Base-by-base conservation (phyloP, 257 asterid genomes). In the Nicotiana noctiflora region DNA sequence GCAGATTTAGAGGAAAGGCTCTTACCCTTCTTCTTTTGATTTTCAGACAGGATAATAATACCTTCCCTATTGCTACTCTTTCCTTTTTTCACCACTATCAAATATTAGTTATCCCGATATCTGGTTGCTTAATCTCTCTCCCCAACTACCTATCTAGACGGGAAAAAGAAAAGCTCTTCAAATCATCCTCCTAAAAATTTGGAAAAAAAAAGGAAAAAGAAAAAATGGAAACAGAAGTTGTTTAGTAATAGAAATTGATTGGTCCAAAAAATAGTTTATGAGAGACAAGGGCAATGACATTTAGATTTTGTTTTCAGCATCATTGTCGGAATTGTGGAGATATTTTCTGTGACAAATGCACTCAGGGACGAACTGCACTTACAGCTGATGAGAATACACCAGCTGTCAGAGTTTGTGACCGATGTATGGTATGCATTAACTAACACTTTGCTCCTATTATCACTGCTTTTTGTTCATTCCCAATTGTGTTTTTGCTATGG, bases 251-350 rank as follows among this genome's bases (percentile, higher is more conserved):
- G 63, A 18, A 70, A 70, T 70, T 70, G 37, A 70, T 37, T 70
- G 21, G 56, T 72, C 37, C 40, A 44, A 23, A 12, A 23, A 49
- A 14, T 23, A 49, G 60, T 74, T 49, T 7, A 7, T 74, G 23
- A 74, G 8, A 14, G 23, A 15, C 60, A 14, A 13, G 14, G 23
- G 25, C 19, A 63, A 29, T 64, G 21, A 44, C 52, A 10, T 25
- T 27, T 62, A 61, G 78, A 66, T 83, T 78, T 81, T 82, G 34
- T 83, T 83, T 84, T 82, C 98, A 95, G 98, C 98, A 95, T 86
- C 98, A 95, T 70, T 95, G 98, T 91, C 89, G 98, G 87, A 95
- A 95, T 79, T 95, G 98, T 86, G 98, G 98, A 79, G 98, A 95
- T 85, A 88, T 95, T 74, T 95, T 88, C 86, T 95, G 98, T 84